Percentiles rank a stretch among this genome's conserved stretches.
phyloP scores from a whole-genome alignment of 129 eudicot genomes.

The Artemisia tridentata region DNA sequence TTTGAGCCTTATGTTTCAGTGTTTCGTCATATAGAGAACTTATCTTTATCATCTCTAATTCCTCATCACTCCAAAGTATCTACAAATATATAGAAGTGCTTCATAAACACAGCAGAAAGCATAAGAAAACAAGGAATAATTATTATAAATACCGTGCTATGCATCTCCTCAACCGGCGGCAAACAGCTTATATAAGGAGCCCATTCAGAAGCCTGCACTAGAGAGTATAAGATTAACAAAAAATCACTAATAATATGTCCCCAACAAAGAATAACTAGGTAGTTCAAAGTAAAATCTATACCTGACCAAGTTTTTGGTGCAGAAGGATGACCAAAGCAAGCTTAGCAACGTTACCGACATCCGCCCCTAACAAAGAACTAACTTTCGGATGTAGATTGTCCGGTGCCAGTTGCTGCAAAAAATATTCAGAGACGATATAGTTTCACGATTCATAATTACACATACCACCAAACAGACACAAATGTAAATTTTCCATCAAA shows the following conservation, averaged over 20 bases:
- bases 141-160: slow-evolving; percentile 56
- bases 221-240: neutral
- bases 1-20: slow-evolving; percentile 42
- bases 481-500: neutral
- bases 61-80: slow-evolving; percentile 78
- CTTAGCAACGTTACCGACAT: slow-evolving; percentile 54
- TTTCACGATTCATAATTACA: neutral
- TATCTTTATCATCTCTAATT: slow-evolving; percentile 58
- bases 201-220: slow-evolving; percentile 72
- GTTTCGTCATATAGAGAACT: slow-evolving; percentile 68
- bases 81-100: slow-evolving; percentile 20
- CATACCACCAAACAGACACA: neutral
- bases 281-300: slow-evolving; percentile 17
- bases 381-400: slow-evolving; percentile 61
- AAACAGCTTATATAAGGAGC: slow-evolving; percentile 74
- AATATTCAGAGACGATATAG: neutral
- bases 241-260: neutral
- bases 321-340: slow-evolving; percentile 69
- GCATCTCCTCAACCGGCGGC: slow-evolving; percentile 64
- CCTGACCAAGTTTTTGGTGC: slow-evolving; percentile 72
- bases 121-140: neutral
- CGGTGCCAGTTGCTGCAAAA: slow-evolving; percentile 64
- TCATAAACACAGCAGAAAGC: neutral
- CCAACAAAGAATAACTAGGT: neutral
- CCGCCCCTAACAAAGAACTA: slow-evolving; percentile 44